A percentile compares a stretch with the other conserved stretches of the same genome.
Conservation (phyloP, 2,329 filamentous ascomycete species). For the Xylariaceae sp. region DNA sequence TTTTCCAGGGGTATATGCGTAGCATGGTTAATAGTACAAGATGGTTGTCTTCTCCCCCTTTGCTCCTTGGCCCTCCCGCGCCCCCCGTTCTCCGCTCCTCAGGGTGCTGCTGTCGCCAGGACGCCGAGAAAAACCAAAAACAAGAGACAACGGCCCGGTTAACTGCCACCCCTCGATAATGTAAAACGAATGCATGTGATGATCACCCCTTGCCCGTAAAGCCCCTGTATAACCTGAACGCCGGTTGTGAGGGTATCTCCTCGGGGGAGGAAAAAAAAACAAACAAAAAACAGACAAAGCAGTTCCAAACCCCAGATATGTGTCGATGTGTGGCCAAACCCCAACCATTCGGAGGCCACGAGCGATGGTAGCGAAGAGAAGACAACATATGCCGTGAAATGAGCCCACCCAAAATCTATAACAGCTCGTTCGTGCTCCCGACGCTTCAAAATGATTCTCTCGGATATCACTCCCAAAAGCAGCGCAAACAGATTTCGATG, state of each 20-base stretch:
- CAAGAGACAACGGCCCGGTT: conserved; percentile 3
- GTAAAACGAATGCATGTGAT: conserved; percentile 29
- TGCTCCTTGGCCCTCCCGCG: conserved; percentile 14
- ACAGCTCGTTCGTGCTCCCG: conserved; percentile 31
- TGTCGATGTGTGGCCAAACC: conserved; percentile 25
- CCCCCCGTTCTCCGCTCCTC: conserved; percentile 12
- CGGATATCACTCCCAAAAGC: conserved; percentile 29
- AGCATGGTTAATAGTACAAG: conserved; percentile 31
- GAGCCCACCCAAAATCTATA: conserved; percentile 33
- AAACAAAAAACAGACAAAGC: conserved; percentile 16
- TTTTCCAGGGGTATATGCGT: conserved; percentile 31
- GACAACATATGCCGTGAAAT: conserved; percentile 31
- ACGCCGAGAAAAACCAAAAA: conserved; percentile 4
- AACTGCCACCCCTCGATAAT: conserved; percentile 14
- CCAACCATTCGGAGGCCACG: conserved; percentile 26
- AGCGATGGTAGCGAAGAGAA: conserved; percentile 32
- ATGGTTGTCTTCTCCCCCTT: conserved; percentile 21
- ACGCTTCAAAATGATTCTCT: conserved; percentile 30
- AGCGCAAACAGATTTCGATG: conserved; percentile 26
- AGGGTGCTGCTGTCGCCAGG: conserved; percentile 19
- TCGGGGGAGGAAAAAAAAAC: conserved; percentile 23
- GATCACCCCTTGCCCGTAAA: conserved; percentile 16
- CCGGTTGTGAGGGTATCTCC: conserved; percentile 39
- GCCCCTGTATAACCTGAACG: conserved; percentile 31
- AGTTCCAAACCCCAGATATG: conserved; percentile 20